Conservation (phyloP, 176 grass and related monocot species). For the Oryza glumipatula region DNA sequence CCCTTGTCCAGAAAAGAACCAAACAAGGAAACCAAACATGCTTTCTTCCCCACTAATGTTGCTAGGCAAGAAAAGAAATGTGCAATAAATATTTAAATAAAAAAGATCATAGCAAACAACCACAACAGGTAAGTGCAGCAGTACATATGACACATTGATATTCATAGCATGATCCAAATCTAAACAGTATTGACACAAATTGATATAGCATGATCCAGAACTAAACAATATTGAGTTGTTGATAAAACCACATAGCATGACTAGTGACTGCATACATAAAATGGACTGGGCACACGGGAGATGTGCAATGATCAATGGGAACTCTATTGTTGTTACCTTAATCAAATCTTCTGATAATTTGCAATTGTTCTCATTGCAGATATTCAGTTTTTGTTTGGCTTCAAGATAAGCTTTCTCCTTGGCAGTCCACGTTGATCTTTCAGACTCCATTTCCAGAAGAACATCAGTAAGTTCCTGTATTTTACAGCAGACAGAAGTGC, state of each 20-base stretch:
- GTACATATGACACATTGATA: neutral
- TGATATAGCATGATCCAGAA: conserved; percentile 7
- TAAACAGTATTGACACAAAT: neutral
- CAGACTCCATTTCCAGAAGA: conserved; percentile 81
- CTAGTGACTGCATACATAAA: conserved; percentile 4
- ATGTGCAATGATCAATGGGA: neutral
- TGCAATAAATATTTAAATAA: neutral
- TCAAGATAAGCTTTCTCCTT: conserved; percentile 68
- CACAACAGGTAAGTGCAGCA: neutral
- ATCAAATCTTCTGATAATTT: conserved; percentile 71
- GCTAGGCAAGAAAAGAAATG: neutral
- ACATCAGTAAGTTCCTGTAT: conserved; percentile 91
- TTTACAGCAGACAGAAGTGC: conserved; percentile 40
- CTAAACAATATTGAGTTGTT: neutral
- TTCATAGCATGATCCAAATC: conserved; percentile 12
- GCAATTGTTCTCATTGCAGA: conserved; percentile 54
- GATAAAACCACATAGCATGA: conserved; percentile 7
- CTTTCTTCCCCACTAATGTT: neutral
- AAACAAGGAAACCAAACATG: neutral
- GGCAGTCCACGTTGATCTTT: conserved; percentile 65
- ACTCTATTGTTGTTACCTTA: conserved; percentile 59
- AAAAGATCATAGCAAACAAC: neutral
- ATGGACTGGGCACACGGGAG: neutral
- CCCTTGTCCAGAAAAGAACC: neutral
- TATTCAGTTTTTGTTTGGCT: conserved; percentile 54